Conservation (phyloP, 2,329 filamentous ascomycete genomes). For the Aspergillus sp. region DNA sequence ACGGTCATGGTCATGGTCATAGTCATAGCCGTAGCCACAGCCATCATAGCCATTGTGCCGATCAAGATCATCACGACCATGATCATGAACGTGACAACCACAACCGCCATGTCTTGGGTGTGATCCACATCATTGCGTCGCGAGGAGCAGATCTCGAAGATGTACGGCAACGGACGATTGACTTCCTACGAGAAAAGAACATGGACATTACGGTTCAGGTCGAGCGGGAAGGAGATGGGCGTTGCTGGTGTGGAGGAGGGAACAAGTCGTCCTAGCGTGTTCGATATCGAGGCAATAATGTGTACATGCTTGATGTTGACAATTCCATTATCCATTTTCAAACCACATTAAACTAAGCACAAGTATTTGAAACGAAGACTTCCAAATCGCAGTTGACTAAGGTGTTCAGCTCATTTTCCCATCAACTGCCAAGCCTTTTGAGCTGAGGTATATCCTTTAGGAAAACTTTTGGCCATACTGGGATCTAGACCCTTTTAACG, state of each 20-base stretch:
- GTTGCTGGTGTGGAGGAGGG: conserved; percentile 56
- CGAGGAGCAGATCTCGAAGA: conserved; percentile 70
- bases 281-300: too few relatives aligned
- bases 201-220: conserved; percentile 84
- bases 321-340: too few relatives aligned
- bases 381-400: too few relatives aligned
- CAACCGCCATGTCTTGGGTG: conserved; percentile 56
- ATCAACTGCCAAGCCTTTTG: too few relatives aligned
- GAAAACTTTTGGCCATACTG: too few relatives aligned
- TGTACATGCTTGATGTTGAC: too few relatives aligned
- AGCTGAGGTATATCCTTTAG: too few relatives aligned
- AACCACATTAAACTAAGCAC: too few relatives aligned
- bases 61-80: conserved; percentile 6
- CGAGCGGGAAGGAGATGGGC: conserved; percentile 69
- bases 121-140: conserved; percentile 77
- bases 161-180: conserved; percentile 67
- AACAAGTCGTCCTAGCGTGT: conserved; percentile 15
- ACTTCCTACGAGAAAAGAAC: conserved; percentile 62
- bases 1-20: conserved; percentile 26
- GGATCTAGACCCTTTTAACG: too few relatives aligned
- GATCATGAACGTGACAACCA: conserved; percentile 14
- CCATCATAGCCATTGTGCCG: conserved; percentile 1
- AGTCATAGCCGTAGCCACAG: conserved; percentile 23
- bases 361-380: too few relatives aligned
- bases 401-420: too few relatives aligned